Evolutionary conservation across 202 grass and related monocot genomes (phyloP), one percentile per base, ranked within the genome.

Genomic region (Bolboschoenoplectus hybrid): DNA sequence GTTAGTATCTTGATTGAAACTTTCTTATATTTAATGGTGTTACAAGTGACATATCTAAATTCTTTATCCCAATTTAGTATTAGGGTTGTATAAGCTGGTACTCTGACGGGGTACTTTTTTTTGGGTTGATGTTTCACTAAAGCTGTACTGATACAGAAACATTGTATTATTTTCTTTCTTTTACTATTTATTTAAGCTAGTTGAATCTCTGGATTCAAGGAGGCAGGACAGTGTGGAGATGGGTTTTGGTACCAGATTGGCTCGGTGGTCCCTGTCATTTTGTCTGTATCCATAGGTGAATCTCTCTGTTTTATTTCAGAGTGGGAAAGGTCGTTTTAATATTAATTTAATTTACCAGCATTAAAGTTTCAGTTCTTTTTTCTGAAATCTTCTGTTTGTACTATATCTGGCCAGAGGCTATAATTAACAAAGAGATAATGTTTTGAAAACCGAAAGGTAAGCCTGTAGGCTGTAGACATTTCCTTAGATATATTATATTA

Each of bases 1-100:
- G 13, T 71, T 84, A 55, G 82, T 55, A 71, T 39, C 6, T 16
- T 58, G 16, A 55, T 84, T 10, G 5, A 61, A 35, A 44, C 55
- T 50, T 44, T 61, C 13, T 81, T 81, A 81, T 83, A n/a, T 61
- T 67, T 52, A 35, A 83, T 20, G 68, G 14, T 47, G 68, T 43
- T 69, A 69, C 66, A 43, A 17, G 49, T 78, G 55, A 80, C 38
- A n/a, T 71, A 1, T 55, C 65, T 57, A 53, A 78, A 84, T 84
- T 67, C 80, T 82, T 67, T 84, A 56, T 70, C 20, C 26, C 82
- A 7, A 44, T 7, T 47, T 72, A 84, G 65, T 67, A 38, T 72
- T 71, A 84, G 67, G 65, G 38, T 72, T 71, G 67, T 72, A 69
- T 71, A 72, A 84, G 44, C 14, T 84, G 19, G 34, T 84, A 69